phyloP scores from a whole-genome alignment of 352 stramenopile genomes.

The Plasmopara viticola region DNA sequence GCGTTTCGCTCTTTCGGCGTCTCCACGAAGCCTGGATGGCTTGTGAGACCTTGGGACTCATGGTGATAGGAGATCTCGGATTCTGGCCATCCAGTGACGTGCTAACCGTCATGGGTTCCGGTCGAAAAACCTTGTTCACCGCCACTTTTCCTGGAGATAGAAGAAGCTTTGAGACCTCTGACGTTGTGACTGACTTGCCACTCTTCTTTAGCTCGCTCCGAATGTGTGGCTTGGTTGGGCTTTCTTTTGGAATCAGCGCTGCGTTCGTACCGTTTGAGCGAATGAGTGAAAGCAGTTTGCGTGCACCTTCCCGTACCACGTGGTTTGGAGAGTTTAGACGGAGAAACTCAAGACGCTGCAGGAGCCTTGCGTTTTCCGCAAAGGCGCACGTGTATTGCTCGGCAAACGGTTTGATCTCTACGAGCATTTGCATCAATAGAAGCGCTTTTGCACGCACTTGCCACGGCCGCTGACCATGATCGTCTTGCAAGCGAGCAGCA shows the following conservation, averaged over 20 bases:
- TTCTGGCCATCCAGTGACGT: slow-evolving; percentile 8
- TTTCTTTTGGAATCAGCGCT: slow-evolving; percentile 31
- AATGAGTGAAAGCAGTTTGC: slow-evolving; percentile 51
- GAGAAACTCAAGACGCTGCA: slow-evolving; percentile 31
- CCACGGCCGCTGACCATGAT: slow-evolving; percentile 23
- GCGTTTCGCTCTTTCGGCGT: slow-evolving; percentile 27
- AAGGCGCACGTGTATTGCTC: slow-evolving; percentile 29
- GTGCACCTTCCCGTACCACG: slow-evolving; percentile 41
- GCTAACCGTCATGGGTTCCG: slow-evolving; percentile 13
- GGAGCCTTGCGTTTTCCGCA: slow-evolving; percentile 14
- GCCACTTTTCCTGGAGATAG: slow-evolving; percentile 15
- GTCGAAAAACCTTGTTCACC: slow-evolving; percentile 16
- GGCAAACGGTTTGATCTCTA: slow-evolving; percentile 39
- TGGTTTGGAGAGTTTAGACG: slow-evolving; percentile 32
- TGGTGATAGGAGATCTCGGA: slow-evolving; percentile 8
- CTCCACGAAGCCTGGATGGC: slow-evolving; percentile 35
- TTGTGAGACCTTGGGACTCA: slow-evolving; percentile 38
- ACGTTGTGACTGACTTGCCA: neutral
- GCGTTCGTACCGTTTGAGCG: slow-evolving; percentile 39
- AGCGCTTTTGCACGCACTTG: slow-evolving; percentile 50
- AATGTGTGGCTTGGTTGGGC: slow-evolving; percentile 23
- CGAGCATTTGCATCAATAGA: slow-evolving; percentile 47
- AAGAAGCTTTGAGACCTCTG: neutral
- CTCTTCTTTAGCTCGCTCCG: slow-evolving; percentile 18
- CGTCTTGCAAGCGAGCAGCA: slow-evolving; percentile 30